phyloP scores from a whole-genome alignment of 768 basidiomycete genomes.

The Leccinum pellstonianum region DNA sequence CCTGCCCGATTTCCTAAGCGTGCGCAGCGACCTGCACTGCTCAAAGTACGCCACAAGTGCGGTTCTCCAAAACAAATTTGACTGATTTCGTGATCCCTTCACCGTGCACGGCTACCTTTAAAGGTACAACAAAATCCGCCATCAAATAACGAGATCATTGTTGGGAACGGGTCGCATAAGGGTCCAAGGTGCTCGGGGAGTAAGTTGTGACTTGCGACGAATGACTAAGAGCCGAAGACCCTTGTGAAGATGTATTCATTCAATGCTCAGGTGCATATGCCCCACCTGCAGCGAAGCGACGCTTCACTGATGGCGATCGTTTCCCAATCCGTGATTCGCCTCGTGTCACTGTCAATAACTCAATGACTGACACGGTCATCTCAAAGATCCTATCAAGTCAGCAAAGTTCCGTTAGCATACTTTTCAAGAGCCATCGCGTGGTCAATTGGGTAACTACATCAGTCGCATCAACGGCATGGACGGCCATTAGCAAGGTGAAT shows the following conservation, averaged over 20 bases:
- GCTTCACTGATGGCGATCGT: slow-evolving; percentile 21
- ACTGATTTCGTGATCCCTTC: slow-evolving; percentile 8
- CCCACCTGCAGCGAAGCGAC: slow-evolving; percentile 17
- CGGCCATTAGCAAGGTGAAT: slow-evolving; percentile 13
- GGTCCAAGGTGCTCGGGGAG: slow-evolving; percentile 12
- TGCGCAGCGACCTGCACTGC: slow-evolving; percentile 9
- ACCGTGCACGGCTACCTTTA: slow-evolving; percentile 17
- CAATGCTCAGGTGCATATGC: slow-evolving; percentile 6
- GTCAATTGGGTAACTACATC: slow-evolving; percentile 5
- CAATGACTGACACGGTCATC: slow-evolving; percentile 12
- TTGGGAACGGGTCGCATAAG: background rate
- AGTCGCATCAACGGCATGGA: slow-evolving; percentile 9
- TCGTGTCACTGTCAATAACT: slow-evolving; percentile 21
- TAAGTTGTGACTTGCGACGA: slow-evolving; percentile 8
- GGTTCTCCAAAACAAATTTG: slow-evolving; percentile 7
- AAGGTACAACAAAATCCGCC: slow-evolving; percentile 5
- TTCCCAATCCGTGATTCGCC: slow-evolving; percentile 14
- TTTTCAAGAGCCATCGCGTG: slow-evolving; percentile 1
- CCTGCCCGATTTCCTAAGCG: slow-evolving; percentile 2
- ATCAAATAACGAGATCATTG: background rate
- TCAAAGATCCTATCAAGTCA: slow-evolving; percentile 15
- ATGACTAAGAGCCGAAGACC: slow-evolving; percentile 16
- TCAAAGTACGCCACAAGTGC: slow-evolving; percentile 14
- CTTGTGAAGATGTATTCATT: slow-evolving; percentile 9
- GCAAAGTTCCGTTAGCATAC: slow-evolving; percentile 5